phyloP scores from a whole-genome alignment of 2,329 filamentous ascomycete species.

The Chaetomium globosum region DNA sequence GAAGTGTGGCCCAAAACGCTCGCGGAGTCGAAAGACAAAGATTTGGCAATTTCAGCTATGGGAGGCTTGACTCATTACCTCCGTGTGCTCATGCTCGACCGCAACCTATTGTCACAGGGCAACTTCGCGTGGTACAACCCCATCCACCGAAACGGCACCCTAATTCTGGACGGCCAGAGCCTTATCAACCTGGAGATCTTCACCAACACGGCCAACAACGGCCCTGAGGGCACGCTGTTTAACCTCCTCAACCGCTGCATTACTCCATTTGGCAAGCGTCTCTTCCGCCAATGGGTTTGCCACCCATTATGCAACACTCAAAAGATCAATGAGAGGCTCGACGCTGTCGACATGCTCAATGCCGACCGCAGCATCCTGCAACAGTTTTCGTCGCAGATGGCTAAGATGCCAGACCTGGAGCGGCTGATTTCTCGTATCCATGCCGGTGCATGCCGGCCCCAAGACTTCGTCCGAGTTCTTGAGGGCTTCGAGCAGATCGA shows the following conservation, averaged over 20 bases:
- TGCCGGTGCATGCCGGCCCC: conserved; percentile 82
- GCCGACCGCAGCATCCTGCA: conserved; percentile 79
- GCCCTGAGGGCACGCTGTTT: conserved; percentile 84
- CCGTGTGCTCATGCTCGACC: conserved; percentile 82
- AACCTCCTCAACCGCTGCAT: conserved; percentile 89
- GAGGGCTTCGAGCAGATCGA: conserved; percentile 98
- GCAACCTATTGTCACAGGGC: conserved; percentile 80
- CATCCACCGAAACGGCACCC: conserved; percentile 83
- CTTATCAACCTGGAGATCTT: conserved; percentile 98
- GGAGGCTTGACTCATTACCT: conserved; percentile 89
- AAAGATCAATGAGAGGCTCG: conserved; percentile 89
- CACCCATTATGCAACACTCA: conserved; percentile 85
- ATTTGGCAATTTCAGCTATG: conserved; percentile 84
- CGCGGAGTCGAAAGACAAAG: conserved; percentile 71
- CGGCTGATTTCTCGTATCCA: conserved; percentile 92
- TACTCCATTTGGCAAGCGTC: conserved; percentile 93
- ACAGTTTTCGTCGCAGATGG: conserved; percentile 83
- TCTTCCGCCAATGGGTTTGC: conserved; percentile 96
- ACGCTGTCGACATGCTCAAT: conserved; percentile 92
- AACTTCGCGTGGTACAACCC: conserved; percentile 93
- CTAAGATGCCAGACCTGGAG: conserved; percentile 91
- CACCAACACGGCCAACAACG: conserved; percentile 86
- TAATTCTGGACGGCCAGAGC: conserved; percentile 93
- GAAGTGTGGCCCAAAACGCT: conserved; percentile 76
- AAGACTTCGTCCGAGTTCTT: conserved; percentile 90